Base-by-base conservation (phyloP, 2,329 filamentous ascomycete genomes). In the Scedosporium aurantiacum region DNA sequence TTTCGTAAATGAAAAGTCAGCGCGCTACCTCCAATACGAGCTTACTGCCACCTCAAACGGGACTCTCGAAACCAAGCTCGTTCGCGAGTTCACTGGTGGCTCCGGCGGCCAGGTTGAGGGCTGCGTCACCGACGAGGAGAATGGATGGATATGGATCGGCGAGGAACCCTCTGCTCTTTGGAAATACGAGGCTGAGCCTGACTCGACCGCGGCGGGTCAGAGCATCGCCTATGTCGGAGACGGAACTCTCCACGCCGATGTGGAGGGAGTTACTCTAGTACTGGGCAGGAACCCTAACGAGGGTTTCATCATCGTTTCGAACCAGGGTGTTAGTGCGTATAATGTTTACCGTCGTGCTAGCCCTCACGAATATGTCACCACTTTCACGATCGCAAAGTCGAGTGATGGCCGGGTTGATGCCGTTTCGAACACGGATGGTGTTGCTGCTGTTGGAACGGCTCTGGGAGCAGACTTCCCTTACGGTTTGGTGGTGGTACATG, bases 1-100 rank as follows among this genome's bases (percentile, higher is more conserved):
- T 23, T 82, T 82, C 59, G 79, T 82, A 63, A 82, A 82, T 64
- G 76, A 77, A 58, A 82, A 82, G 64, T 74, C 77, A 0, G 77
- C 79, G 1, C 70, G 76, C n/a, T 82, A 82, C 63, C 75, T 82
- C 0, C 80, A 82, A 65, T 82, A 78, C 63, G 78, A 81, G 62
- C 69, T 82, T 1, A 74, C 75, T 0, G 70, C 76, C 0, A 71
- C 71, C 4, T 37, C 69, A 2, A 69, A 78, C 32, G 74, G 75
- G 5, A 73, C 73, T 1, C 72, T 82, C 1, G 66, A 75, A 37
- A 79, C 78, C 0, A 73, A 69, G 0, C 74, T 83, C 1, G 78
- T 82, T 1, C 74, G 79, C n/a, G 74, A 76, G 43, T 82, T 82
- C 58, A 75, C 71, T 1, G 79, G 74, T 0, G 80, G 80, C 2